These are phyloP conservation scores for Rhipidocladum racemiflorum DNA, from an alignment of 176 grass and related monocot genomes.

Conservation along the genomic window DNA sequence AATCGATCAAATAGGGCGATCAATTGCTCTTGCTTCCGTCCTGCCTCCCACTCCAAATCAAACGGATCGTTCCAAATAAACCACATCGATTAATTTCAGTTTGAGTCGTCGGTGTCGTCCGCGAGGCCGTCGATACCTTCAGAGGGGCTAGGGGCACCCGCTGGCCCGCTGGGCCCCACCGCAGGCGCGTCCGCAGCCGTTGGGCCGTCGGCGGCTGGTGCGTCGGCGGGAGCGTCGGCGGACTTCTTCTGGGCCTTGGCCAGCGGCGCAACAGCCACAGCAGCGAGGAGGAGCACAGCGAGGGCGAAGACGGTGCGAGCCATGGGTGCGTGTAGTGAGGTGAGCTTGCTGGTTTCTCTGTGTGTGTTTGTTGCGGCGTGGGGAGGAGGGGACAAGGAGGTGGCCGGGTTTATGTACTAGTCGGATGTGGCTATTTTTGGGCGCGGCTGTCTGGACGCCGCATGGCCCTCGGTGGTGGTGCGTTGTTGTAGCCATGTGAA, in stretches of 20 bases:
- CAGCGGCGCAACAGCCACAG: constrained; percentile 15
- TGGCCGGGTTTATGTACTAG: not conserved
- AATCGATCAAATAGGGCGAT: not conserved
- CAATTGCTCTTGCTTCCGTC: not conserved
- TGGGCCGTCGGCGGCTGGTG: not conserved
- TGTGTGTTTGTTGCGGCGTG: not conserved
- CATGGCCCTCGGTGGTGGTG: constrained; percentile 1
- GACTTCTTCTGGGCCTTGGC: constrained; percentile 18
- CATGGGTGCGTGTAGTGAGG: not conserved
- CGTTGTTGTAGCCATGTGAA: not conserved
- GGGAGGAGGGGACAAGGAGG: not conserved
- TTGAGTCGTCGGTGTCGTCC: constrained; percentile 16
- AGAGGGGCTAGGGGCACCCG: constrained; percentile 30
- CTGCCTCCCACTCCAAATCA: not conserved
- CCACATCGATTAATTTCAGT: not conserved
- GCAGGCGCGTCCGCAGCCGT: not conserved
- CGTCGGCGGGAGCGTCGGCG: not conserved
- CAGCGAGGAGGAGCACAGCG: constrained; percentile 18
- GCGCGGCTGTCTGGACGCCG: not conserved
- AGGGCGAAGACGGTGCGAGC: constrained; percentile 4
- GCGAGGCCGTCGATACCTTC: constrained; percentile 55
- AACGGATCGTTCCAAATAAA: not conserved
- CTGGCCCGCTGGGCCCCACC: constrained; percentile 8
- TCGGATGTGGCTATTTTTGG: constrained; percentile 11
- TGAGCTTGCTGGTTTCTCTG: not conserved